Base-by-base conservation (phyloP, 257 asterid genomes). In the Solanum neorickii region DNA sequence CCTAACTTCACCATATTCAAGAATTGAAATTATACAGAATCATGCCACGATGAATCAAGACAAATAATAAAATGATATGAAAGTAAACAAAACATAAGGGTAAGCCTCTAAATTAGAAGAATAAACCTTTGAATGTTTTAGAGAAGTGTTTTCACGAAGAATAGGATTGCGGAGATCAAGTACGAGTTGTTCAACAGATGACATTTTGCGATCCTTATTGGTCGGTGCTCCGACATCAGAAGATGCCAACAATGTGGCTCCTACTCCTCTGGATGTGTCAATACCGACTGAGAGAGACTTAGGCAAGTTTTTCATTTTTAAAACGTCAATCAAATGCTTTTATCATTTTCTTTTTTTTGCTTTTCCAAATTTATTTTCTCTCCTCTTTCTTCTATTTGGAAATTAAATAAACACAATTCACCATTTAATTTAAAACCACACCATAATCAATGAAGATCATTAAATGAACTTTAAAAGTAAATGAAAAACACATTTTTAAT, bases 181-280 rank as follows among this genome's bases (percentile, higher is more conserved):
- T 41, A 89, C 86, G 23, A 83, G 85, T 80, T 88, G 65, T 27
- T 70, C 85, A 70, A 95, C 93, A 39, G 95, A 92, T 90, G 93
- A 95, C 93, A 94, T 91, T 73, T 92, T 92, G 69, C 95, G 89
- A 83, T 93, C 98, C 87, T 91, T 94, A 87, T 84, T 91, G 41
- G 72, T 86, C 25, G 68, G 88, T 52, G 73, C 33, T 29, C 31
- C 31, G 31, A 29, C 31, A 29, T 29, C 2, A 29, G 31, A 29
- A 29, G 31, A 29, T 29, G 31, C 31, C 31, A 29, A 29, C 31
- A 29, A 29, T 29, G 31, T 29, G 31, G 31, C 2, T 29, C 31
- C 31, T 29, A 29, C 31, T 29, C 31, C 31, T 29, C 31, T 29
- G 31, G 31, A 29, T 29, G 31, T 29, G 31, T 29, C 31, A 29